A percentile compares a stretch with the other conserved stretches of the same genome.
Conservation (phyloP, 805 yeast genomes). For the Candida ovalis region DNA sequence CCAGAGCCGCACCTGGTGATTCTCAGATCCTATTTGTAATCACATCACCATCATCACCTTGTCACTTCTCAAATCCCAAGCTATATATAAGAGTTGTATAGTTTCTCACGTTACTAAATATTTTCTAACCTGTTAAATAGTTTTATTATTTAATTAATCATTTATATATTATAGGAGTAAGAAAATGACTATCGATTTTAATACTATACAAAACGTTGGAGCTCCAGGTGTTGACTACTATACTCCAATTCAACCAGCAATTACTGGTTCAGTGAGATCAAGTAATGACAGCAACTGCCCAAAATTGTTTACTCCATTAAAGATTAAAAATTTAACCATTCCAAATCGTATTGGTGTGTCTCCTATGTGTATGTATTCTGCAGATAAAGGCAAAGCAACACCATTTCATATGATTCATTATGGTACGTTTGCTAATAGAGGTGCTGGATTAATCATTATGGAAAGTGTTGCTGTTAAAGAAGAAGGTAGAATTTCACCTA, state of each 20-base stretch:
- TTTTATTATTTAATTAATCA: too few species aligned
- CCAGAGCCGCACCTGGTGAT: too few species aligned
- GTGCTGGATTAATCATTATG: constrained; percentile 45
- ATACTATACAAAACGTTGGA: constrained; percentile 1
- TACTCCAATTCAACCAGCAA: constrained; percentile 30
- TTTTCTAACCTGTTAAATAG: too few species aligned
- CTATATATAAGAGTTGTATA: too few species aligned
- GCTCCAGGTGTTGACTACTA: constrained; percentile 21
- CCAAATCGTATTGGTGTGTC: constrained; percentile 53
- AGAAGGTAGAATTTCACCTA: constrained; percentile 21
- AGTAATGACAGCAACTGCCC: constrained; percentile 29
- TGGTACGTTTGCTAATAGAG: constrained; percentile 43
- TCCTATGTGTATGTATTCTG: constrained; percentile 54
- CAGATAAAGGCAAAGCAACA: constrained; percentile 38
- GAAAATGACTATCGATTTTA: constrained; percentile 2
- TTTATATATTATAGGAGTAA: too few species aligned
- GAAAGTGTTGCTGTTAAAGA: constrained; percentile 35
- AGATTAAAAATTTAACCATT: constrained; percentile 36
- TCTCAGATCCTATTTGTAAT: too few species aligned
- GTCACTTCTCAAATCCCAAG: too few species aligned
- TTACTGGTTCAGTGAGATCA: constrained; percentile 32
- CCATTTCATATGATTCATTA: constrained; percentile 48
- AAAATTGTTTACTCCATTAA: constrained; percentile 40
- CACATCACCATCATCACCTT: too few species aligned
- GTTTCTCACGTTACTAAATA: too few species aligned